Evolutionary conservation across 2,329 filamentous ascomycete species (phyloP).

Genomic region (Botrytis byssoidea): DNA sequence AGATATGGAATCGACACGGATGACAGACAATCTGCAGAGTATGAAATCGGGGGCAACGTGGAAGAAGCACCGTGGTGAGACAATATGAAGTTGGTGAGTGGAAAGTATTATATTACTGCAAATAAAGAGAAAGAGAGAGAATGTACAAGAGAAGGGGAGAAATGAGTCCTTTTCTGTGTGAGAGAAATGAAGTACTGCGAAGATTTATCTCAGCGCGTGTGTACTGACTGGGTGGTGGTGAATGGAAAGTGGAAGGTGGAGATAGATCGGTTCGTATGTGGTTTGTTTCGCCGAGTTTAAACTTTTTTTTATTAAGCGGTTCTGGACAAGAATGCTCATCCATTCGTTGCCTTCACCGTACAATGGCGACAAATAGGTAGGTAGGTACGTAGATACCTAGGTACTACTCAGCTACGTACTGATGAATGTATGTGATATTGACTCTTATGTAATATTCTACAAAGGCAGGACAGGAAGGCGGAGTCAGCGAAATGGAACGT

Average conservation of each 20-base stretch:
- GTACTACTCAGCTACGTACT: not conserved
- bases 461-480: not conserved
- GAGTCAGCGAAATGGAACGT: not conserved
- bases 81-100: not conserved
- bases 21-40: slow-evolving; percentile 10
- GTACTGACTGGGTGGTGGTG: not conserved
- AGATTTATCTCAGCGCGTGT: slow-evolving; percentile 18
- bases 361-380: not conserved
- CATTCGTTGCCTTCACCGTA: not conserved
- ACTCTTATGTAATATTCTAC: not conserved
- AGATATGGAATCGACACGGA: slow-evolving; percentile 11
- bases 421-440: too few relatives aligned
- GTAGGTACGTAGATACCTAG: not conserved
- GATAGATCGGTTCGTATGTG: not conserved
- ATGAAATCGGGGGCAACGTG: slow-evolving; percentile 16
- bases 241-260: slow-evolving; percentile 12
- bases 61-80: slow-evolving; percentile 5
- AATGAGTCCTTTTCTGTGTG: not conserved
- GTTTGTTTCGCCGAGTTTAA: not conserved
- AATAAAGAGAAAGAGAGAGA: not conserved
- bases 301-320: slow-evolving; percentile 3
- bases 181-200: not conserved
- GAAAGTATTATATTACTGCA: slow-evolving; percentile 9
- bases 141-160: slow-evolving; percentile 14
- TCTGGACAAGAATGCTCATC: not conserved